Evolutionary conservation across 768 basidiomycete genomes (phyloP).

Genomic region (Russula abietina): DNA sequence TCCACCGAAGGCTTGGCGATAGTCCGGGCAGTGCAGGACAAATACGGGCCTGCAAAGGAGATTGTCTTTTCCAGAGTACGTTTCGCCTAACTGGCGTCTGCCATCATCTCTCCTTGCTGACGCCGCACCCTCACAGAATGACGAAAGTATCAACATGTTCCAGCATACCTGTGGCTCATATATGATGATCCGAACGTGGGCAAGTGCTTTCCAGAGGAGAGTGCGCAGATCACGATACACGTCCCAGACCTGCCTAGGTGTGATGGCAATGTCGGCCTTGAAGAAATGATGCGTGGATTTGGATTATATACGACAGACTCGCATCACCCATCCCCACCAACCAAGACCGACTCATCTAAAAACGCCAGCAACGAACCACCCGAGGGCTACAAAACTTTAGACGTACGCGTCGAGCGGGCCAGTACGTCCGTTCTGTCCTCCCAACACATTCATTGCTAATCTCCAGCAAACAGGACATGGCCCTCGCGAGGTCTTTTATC

Average conservation of each 20-base stretch:
- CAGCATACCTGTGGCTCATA: conserved; percentile 17
- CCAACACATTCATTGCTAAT: too few relatives aligned
- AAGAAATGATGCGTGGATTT: conserved; percentile 16
- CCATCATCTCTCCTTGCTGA: neutral
- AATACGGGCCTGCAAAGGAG: conserved; percentile 18
- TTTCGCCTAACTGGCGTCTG: neutral
- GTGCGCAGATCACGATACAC: neutral
- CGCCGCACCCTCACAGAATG: neutral
- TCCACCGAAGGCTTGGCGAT: conserved; percentile 19
- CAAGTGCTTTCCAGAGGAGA: conserved; percentile 1
- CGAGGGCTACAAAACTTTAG: neutral
- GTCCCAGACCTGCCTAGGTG: conserved; percentile 1
- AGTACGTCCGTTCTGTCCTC: too few relatives aligned
- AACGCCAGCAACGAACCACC: neutral
- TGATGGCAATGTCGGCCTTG: conserved; percentile 20
- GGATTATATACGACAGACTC: neutral
- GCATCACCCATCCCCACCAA: neutral
- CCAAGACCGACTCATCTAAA: neutral
- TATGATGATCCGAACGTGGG: conserved; percentile 13
- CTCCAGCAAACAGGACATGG: neutral
- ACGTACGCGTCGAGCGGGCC: conserved; percentile 3
- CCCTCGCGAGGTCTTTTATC: neutral
- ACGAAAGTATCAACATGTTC: neutral
- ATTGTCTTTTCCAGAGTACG: conserved; percentile 20
- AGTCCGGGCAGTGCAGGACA: conserved; percentile 17